Conservation (phyloP, 1,139 yeast genomes). For the Geotrichum restrictum region DNA sequence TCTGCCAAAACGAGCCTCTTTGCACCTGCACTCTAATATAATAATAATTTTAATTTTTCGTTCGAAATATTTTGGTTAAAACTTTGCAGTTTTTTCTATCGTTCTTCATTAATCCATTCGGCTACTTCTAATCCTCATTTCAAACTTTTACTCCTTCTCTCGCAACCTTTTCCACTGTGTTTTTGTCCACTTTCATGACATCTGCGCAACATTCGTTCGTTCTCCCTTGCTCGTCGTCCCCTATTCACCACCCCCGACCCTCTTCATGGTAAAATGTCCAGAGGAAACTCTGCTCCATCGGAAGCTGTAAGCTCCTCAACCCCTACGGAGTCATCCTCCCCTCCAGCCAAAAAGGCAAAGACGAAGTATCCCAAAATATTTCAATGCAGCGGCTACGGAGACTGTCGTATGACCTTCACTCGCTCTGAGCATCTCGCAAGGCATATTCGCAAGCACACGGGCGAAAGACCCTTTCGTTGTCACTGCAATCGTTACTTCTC, state of each 20-base stretch:
- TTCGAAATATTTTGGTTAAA: background rate
- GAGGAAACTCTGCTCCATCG: background rate
- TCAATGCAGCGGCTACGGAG: constrained; percentile 83
- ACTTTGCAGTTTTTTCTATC: background rate
- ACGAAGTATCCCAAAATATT: constrained; percentile 50
- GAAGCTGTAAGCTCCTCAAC: background rate
- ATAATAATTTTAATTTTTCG: background rate
- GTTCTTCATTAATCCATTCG: background rate
- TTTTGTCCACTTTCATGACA: background rate
- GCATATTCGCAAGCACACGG: constrained; percentile 90
- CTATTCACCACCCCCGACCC: background rate
- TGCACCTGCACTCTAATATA: too few species aligned
- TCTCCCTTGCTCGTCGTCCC: background rate
- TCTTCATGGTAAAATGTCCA: background rate
- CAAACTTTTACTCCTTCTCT: background rate
- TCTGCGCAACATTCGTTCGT: background rate
- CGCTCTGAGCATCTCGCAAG: constrained; percentile 88
- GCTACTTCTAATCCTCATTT: background rate
- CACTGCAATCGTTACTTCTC: constrained; percentile 80
- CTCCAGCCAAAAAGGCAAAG: constrained; percentile 27
- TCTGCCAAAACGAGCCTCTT: too few species aligned
- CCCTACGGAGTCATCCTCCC: background rate
- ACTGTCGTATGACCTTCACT: constrained; percentile 84
- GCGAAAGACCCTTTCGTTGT: constrained; percentile 90
- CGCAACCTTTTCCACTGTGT: background rate